These are phyloP conservation scores for Clarireedia homoeocarpa DNA, from an alignment of 2,329 filamentous ascomycete genomes.

Conservation along the genomic window DNA sequence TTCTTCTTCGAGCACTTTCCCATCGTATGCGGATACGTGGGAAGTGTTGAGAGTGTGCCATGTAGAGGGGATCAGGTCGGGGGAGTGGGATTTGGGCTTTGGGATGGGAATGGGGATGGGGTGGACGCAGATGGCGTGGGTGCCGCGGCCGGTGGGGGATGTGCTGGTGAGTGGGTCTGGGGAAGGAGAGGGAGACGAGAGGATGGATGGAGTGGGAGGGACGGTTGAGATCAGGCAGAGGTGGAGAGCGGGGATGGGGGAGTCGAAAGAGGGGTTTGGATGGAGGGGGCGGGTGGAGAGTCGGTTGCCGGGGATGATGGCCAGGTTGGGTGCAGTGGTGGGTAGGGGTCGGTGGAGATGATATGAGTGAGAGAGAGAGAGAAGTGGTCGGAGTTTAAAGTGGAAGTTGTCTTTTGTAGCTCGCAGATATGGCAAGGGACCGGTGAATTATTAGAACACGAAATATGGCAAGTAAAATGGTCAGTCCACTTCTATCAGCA, in stretches of 20 bases:
- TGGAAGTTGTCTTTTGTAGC: too few relatives aligned
- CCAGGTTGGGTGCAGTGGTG: slow-evolving; percentile 4
- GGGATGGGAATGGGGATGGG: neutral
- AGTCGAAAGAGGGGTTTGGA: slow-evolving; percentile 7
- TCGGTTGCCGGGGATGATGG: slow-evolving; percentile 18
- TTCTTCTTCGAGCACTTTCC: neutral
- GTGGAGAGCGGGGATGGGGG: neutral
- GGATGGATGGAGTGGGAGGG: neutral
- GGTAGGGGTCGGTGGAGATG: too few relatives aligned
- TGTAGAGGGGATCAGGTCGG: slow-evolving; percentile 5
- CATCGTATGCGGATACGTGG: slow-evolving; percentile 9
- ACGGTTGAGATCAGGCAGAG: neutral
- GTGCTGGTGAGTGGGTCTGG: neutral
- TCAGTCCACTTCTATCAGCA: too few relatives aligned
- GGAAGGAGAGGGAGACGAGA: neutral
- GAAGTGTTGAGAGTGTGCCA: neutral
- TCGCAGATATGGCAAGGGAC: neutral
- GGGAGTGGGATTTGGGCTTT: slow-evolving; percentile 5
- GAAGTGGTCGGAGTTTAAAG: neutral
- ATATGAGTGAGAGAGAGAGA: neutral
- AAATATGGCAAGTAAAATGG: too few relatives aligned
- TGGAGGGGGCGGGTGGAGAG: slow-evolving; percentile 2
- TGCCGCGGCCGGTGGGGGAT: slow-evolving; percentile 13
- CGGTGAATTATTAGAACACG: too few relatives aligned
- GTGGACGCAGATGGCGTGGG: slow-evolving; percentile 17